phyloP scores from a whole-genome alignment of 1,284 basidiomycete genomes.

The Paramarasmius palmivorus region DNA sequence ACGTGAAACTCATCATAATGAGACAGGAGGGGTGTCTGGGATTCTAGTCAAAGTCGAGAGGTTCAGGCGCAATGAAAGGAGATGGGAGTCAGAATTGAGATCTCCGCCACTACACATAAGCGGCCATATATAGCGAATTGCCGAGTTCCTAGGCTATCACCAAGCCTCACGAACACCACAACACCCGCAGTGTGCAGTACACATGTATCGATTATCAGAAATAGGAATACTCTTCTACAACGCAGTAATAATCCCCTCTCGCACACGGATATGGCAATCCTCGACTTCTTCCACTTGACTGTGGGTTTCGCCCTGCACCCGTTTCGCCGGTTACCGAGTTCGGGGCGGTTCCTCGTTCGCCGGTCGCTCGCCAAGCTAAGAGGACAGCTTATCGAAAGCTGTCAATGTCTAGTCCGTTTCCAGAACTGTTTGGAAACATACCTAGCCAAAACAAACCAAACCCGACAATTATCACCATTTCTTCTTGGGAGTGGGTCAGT shows the following conservation, averaged over 20 bases:
- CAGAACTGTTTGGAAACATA: constrained; percentile 13
- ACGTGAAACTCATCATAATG: constrained; percentile 39
- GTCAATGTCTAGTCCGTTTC: constrained; percentile 4
- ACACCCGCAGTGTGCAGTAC: not conserved
- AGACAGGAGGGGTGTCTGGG: not conserved
- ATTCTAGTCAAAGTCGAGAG: not conserved
- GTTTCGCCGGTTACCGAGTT: constrained; percentile 14
- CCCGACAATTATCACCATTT: constrained; percentile 66
- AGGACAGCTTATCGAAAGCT: constrained; percentile 34
- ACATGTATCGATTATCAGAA: constrained; percentile 34
- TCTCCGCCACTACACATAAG: not conserved
- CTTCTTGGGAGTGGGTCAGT: constrained; percentile 68
- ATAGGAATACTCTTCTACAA: constrained; percentile 73
- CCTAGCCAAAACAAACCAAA: constrained; percentile 74
- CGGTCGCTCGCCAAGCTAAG: constrained; percentile 46
- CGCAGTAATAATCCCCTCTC: constrained; percentile 61
- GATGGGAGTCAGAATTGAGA: not conserved
- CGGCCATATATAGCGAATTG: constrained; percentile 9
- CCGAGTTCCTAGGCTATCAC: not conserved
- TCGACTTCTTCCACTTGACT: constrained; percentile 25
- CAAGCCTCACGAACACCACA: not conserved
- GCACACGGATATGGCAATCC: constrained; percentile 52
- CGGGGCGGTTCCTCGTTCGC: constrained; percentile 19
- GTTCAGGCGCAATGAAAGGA: not conserved
- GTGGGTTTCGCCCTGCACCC: constrained; percentile 14